Percentiles rank a stretch among this genome's conserved stretches.
Conservation (phyloP, 495 filamentous ascomycete species). For the Penicillium alfredii region DNA sequence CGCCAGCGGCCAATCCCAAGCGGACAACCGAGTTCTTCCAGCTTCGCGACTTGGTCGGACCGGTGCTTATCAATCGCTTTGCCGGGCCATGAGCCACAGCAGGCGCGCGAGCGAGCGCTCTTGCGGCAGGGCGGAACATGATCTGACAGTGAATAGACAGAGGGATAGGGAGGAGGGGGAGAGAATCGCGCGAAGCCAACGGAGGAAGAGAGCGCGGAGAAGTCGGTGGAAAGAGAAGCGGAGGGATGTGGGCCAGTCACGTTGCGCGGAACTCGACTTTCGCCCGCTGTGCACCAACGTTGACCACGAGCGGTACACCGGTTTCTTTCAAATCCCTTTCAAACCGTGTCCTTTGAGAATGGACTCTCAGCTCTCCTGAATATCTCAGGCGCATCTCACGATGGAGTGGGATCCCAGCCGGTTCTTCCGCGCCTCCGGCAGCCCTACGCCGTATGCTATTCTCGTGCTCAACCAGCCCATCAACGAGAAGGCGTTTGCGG, state of each 20-base stretch:
- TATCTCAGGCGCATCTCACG: no score
- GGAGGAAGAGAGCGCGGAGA: conserved; percentile 11
- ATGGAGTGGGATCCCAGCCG: conserved; percentile 50
- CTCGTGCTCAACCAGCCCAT: conserved; percentile 71
- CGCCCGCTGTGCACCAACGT: no score
- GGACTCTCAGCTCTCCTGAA: no score
- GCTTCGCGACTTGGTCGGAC: conserved; percentile 61
- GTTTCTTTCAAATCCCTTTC: no score
- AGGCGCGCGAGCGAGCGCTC: conserved; percentile 48
- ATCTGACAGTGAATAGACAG: conserved; percentile 15
- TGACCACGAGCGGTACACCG: no score
- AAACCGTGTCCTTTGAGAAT: no score
- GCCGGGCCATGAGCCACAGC: conserved; percentile 34
- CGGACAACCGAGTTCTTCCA: conserved; percentile 74
- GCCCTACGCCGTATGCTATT: conserved; percentile 48
- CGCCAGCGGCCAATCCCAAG: conserved; percentile 68
- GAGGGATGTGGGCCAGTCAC: conserved; percentile 20
- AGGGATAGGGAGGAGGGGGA: conserved; percentile 7
- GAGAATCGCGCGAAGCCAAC: conserved; percentile 4
- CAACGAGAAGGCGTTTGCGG: conserved; percentile 39
- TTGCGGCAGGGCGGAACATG: conserved; percentile 59
- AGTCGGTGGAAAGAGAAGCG: conserved; percentile 23
- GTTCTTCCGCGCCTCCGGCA: conserved; percentile 36
- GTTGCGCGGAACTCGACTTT: no score
- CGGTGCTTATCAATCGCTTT: conserved; percentile 65